Conservation (phyloP, 2,329 filamentous ascomycete genomes). For the Sarocladium kiliense region DNA sequence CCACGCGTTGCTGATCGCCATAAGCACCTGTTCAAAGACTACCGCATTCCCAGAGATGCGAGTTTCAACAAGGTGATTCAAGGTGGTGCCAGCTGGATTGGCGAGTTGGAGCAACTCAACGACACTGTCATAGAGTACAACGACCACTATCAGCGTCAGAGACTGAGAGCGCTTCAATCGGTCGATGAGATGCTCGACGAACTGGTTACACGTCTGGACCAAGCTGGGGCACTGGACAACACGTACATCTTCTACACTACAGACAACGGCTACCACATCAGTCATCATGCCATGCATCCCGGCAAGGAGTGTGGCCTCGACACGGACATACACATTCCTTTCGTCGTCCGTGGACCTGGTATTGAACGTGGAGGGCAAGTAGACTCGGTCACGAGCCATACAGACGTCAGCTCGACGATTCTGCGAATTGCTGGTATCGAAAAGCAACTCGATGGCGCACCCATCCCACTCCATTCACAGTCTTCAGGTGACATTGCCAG, state of each 20-base stretch:
- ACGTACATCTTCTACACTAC: constrained; percentile 47
- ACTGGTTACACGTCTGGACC: constrained; percentile 26
- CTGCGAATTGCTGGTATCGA: constrained; percentile 30
- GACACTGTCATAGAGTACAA: constrained; percentile 26
- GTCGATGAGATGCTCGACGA: constrained; percentile 39
- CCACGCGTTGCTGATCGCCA: constrained; percentile 43
- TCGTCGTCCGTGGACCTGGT: constrained; percentile 45
- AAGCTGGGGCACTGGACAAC: constrained; percentile 26
- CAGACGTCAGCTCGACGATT: constrained; percentile 50
- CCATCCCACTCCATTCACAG: constrained; percentile 33
- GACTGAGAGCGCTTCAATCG: constrained; percentile 35
- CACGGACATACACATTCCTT: constrained; percentile 45
- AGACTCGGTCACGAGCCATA: constrained; percentile 40
- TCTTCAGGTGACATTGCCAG: background rate
- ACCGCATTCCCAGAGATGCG: constrained; percentile 53
- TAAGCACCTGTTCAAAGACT: constrained; percentile 52
- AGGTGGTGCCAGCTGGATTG: constrained; percentile 39
- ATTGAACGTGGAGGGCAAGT: constrained; percentile 29
- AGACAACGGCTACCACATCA: constrained; percentile 50
- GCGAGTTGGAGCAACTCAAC: constrained; percentile 26
- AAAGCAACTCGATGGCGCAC: constrained; percentile 43
- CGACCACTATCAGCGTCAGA: constrained; percentile 33
- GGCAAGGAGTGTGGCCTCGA: constrained; percentile 49
- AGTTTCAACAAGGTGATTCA: constrained; percentile 56
- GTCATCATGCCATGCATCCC: constrained; percentile 45